A percentile compares a stretch with the other conserved stretches of the same genome.
These are phyloP conservation scores for Trichoderma endophyticum DNA, from an alignment of 2,329 filamentous ascomycete species.

Conservation along the genomic window DNA sequence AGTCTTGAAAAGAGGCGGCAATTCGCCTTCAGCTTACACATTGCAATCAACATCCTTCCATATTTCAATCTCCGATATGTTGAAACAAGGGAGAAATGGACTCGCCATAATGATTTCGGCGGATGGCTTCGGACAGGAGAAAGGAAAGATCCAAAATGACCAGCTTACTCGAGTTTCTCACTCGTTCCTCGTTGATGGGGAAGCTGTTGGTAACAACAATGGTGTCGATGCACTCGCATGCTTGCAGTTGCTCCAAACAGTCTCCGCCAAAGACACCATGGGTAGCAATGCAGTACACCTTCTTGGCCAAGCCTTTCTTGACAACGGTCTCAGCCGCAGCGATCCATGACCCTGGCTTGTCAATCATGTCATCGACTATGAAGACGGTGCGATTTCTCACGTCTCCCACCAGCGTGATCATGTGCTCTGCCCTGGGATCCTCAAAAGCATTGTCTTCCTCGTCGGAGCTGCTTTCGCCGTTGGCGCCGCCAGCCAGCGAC, in stretches of 20 bases:
- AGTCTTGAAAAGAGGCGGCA: background rate
- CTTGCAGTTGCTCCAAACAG: constrained; percentile 83
- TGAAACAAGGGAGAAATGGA: constrained; percentile 69
- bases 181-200: constrained; percentile 75
- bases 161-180: constrained; percentile 72
- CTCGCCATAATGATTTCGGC: constrained; percentile 95
- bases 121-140: constrained; percentile 85
- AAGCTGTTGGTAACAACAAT: constrained; percentile 98
- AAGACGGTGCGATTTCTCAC: constrained; percentile 85
- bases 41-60: background rate
- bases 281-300: constrained; percentile 96
- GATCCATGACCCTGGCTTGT: constrained; percentile 95
- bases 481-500: constrained; percentile 75
- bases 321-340: constrained; percentile 95
- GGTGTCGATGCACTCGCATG: constrained; percentile 87
- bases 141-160: constrained; percentile 86
- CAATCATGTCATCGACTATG: constrained; percentile 98
- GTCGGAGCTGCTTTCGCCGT: constrained; percentile 78
- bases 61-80: constrained; percentile 54
- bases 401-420: constrained; percentile 95
- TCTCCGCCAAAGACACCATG: constrained; percentile 92
- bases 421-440: constrained; percentile 80
- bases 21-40: background rate
- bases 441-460: constrained; percentile 90
- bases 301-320: constrained; percentile 85